These are phyloP conservation scores for Penicillium oxalicum DNA, from an alignment of 2,329 filamentous ascomycete genomes.

Conservation along the genomic window DNA sequence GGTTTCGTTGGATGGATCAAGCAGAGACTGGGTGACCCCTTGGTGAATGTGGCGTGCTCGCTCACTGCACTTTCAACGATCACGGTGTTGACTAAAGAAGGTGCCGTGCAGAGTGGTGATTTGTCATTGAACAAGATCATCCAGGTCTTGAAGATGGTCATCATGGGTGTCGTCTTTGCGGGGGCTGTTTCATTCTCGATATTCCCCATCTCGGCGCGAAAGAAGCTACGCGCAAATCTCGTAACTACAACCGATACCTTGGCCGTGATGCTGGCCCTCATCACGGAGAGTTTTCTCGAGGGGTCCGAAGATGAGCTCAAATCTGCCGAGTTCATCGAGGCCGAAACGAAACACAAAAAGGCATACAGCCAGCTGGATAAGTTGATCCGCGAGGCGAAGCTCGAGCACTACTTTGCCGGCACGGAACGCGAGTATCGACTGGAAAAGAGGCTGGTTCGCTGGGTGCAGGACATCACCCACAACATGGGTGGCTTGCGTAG, in stretches of 20 bases:
- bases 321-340: slow-evolving; percentile 58
- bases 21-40: slow-evolving; percentile 67
- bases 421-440: slow-evolving; percentile 72
- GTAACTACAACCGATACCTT: slow-evolving; percentile 67
- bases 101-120: slow-evolving; percentile 72
- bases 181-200: slow-evolving; percentile 70
- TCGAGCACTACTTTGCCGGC: slow-evolving; percentile 79
- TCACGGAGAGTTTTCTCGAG: slow-evolving; percentile 75
- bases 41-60: slow-evolving; percentile 80
- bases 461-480: slow-evolving; percentile 77
- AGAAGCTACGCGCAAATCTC: slow-evolving; percentile 66
- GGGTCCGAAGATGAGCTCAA: slow-evolving; percentile 73
- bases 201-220: slow-evolving; percentile 71
- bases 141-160: slow-evolving; percentile 75
- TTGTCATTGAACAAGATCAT: slow-evolving; percentile 77
- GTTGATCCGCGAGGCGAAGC: slow-evolving; percentile 76
- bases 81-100: slow-evolving; percentile 85
- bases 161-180: slow-evolving; percentile 68
- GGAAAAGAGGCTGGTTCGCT: slow-evolving; percentile 73
- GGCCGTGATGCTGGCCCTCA: slow-evolving; percentile 73
- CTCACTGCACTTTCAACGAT: slow-evolving; percentile 84
- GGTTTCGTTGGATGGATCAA: slow-evolving; percentile 87
- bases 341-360: slow-evolving; percentile 58
- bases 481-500: slow-evolving; percentile 85
- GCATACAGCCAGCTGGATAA: slow-evolving; percentile 67